Conservation (phyloP, 352 stramenopile species). For the Saprolegnia parasitica region DNA sequence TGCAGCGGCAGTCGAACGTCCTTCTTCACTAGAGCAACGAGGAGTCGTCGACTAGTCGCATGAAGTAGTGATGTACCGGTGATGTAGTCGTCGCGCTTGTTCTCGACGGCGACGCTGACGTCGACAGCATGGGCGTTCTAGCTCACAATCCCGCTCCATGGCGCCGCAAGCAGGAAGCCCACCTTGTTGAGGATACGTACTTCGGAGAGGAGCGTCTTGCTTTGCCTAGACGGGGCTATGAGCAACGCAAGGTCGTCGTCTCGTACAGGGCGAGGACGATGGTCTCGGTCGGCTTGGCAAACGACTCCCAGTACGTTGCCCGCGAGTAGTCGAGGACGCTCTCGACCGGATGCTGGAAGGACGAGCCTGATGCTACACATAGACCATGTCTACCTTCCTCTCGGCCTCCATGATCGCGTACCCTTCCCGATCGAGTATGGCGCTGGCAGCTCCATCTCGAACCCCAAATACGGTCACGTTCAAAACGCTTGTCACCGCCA, state of each 20-base stretch:
- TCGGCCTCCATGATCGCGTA: background rate
- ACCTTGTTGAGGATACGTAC: constrained; percentile 74
- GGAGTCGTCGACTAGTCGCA: background rate
- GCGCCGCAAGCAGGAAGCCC: background rate
- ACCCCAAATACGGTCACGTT: background rate
- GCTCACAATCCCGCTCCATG: background rate
- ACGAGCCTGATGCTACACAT: constrained; percentile 26
- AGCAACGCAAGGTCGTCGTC: background rate
- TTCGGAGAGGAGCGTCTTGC: constrained; percentile 63
- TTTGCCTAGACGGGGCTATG: constrained; percentile 34
- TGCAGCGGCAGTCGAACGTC: constrained; percentile 49
- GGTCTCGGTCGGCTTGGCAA: constrained; percentile 42
- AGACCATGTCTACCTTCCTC: background rate
- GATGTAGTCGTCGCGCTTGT: constrained; percentile 56
- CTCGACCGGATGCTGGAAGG: constrained; percentile 28
- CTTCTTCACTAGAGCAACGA: constrained; percentile 39
- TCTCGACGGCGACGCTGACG: constrained; percentile 63
- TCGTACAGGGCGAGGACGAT: constrained; percentile 47
- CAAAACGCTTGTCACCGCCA: too few species aligned
- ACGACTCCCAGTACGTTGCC: constrained; percentile 58
- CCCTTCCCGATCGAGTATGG: background rate
- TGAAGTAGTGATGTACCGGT: constrained; percentile 32
- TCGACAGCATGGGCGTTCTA: constrained; percentile 63
- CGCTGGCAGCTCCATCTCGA: background rate
- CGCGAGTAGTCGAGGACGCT: constrained; percentile 55